Evolutionary conservation across 768 basidiomycete species (phyloP).

Genomic region (Pleurotus pulmonarius): DNA sequence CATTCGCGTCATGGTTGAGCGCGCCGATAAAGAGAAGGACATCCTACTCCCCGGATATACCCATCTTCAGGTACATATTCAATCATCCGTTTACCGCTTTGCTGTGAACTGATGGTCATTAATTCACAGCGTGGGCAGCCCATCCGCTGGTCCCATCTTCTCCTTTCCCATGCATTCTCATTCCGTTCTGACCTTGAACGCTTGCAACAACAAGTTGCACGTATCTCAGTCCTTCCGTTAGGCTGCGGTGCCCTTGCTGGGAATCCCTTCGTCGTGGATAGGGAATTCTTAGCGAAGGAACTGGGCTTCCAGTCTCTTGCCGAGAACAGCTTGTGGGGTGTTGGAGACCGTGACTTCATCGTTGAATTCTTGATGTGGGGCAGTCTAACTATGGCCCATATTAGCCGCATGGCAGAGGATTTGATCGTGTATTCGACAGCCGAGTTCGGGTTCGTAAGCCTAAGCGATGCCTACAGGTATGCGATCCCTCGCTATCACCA

Average conservation of each 20-base stretch:
- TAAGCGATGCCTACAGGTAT: constrained; percentile 96
- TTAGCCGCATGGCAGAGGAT: constrained; percentile 95
- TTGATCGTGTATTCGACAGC: constrained; percentile 94
- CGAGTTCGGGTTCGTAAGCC: constrained; percentile 94
- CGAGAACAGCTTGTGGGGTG: constrained; percentile 96
- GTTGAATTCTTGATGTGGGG: constrained; percentile 98
- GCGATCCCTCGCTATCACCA: constrained; percentile 14
- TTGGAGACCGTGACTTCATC: constrained; percentile 95
- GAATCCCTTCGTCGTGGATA: constrained; percentile 92
- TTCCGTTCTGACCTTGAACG: constrained; percentile 89
- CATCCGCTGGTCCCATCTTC: constrained; percentile 96
- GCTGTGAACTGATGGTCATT: too few relatives aligned
- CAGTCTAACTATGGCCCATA: constrained; percentile 86
- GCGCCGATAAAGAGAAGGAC: constrained; percentile 92
- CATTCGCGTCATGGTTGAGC: constrained; percentile 83
- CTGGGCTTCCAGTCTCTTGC: constrained; percentile 86
- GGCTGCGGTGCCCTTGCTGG: constrained; percentile 95
- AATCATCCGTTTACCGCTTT: too few relatives aligned
- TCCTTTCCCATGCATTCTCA: constrained; percentile 92
- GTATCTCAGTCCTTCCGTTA: constrained; percentile 90
- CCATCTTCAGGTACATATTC: constrained; percentile 79
- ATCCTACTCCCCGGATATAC: constrained; percentile 94
- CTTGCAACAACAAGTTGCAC: constrained; percentile 77
- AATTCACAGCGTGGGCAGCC: constrained; percentile 84
- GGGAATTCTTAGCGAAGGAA: constrained; percentile 87